Evolutionary conservation across 169 alveolate species (phyloP).

Genomic region (Plasmodium berghei): DNA sequence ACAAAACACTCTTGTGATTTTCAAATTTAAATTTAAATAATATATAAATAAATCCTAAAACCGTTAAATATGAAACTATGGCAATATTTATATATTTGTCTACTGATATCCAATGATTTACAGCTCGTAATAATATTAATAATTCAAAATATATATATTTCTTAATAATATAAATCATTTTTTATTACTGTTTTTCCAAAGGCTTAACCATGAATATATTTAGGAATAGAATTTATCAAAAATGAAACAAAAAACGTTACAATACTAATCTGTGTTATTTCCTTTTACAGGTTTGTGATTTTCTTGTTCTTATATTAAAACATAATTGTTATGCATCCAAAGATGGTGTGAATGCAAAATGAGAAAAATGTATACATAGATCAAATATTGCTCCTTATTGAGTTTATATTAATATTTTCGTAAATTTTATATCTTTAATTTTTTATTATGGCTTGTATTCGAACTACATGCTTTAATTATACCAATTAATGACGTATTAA

Average conservation of each 20-base stretch:
- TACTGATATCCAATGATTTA: slow-evolving; percentile 32
- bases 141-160: slow-evolving; percentile 51
- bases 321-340: too few relatives aligned
- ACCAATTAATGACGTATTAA: too few relatives aligned
- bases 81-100: slow-evolving; percentile 19
- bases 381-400: too few relatives aligned
- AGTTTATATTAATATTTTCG: too few relatives aligned
- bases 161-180: slow-evolving; percentile 34
- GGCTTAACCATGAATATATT: too few relatives aligned
- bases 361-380: too few relatives aligned
- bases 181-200: not conserved
- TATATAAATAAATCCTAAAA: slow-evolving; percentile 45
- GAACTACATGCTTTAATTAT: too few relatives aligned
- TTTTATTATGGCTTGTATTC: too few relatives aligned
- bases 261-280: not conserved
- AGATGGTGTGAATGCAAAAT: too few relatives aligned
- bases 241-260: not conserved
- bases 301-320: too few relatives aligned
- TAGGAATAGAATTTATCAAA: not conserved
- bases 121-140: slow-evolving; percentile 14
- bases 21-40: slow-evolving; percentile 46
- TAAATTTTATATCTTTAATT: too few relatives aligned
- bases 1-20: not conserved
- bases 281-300: too few relatives aligned
- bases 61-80: slow-evolving; percentile 21